Conservation (phyloP, 2,329 filamentous ascomycete genomes). For the Ophiostoma pallidulum region DNA sequence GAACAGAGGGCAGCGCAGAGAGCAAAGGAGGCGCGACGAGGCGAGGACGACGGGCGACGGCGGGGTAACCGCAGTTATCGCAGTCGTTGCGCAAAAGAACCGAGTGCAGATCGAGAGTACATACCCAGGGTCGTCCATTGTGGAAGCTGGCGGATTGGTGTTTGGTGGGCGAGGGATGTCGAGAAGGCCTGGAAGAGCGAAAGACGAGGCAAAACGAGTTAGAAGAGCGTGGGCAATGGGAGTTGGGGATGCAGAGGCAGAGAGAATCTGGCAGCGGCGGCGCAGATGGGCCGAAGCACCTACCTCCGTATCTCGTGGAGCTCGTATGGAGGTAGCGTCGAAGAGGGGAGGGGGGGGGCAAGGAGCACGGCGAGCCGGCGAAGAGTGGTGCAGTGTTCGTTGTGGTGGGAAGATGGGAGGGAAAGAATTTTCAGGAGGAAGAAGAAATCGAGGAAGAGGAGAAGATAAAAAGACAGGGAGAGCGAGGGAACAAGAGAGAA, state of each 20-base stretch:
- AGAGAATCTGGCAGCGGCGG: no score
- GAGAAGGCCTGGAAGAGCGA: neutral
- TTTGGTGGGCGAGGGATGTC: neutral
- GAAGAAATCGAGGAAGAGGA: no score
- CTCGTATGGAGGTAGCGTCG: no score
- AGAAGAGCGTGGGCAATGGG: neutral
- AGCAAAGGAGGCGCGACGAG: neutral
- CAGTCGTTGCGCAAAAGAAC: neutral
- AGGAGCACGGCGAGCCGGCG: neutral
- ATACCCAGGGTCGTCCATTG: constrained; percentile 6
- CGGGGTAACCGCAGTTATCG: no score
- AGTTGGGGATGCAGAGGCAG: neutral
- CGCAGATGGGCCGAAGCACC: no score
- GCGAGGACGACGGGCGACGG: neutral
- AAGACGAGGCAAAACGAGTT: neutral
- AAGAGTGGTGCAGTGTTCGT: neutral
- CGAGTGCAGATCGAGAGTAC: neutral
- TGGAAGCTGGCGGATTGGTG: no score
- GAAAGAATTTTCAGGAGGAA: neutral
- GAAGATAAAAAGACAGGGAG: no score
- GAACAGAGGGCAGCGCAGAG: neutral
- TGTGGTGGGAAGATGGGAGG: neutral
- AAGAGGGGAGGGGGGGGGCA: neutral
- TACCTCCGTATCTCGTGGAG: no score
- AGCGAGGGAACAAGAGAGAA: neutral